These are phyloP conservation scores for Saccharomyces kudriavzevii DNA, from an alignment of 805 yeast species.

Conservation along the genomic window DNA sequence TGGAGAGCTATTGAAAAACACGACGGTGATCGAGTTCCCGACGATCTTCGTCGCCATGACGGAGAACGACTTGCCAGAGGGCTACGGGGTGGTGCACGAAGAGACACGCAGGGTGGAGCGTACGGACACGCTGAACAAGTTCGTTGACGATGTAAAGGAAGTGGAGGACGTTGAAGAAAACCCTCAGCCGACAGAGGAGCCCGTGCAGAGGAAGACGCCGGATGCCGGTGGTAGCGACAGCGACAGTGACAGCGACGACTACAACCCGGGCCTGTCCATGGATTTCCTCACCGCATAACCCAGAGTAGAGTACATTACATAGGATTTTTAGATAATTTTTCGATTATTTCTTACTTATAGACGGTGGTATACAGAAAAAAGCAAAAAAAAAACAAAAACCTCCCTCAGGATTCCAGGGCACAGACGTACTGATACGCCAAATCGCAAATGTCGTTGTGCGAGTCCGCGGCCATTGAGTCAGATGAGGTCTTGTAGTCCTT, in stretches of 20 bases:
- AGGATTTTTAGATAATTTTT: constrained; percentile 51
- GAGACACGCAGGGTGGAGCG: constrained; percentile 3
- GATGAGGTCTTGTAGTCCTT: constrained; percentile 17
- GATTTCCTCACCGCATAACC: constrained; percentile 42
- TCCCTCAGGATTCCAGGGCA: constrained; percentile 18
- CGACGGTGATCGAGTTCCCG: constrained; percentile 70
- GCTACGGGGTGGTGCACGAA: constrained; percentile 22
- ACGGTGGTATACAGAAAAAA: background rate
- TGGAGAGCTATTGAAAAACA: constrained; percentile 44
- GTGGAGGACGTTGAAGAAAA: constrained; percentile 9
- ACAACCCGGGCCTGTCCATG: constrained; percentile 21
- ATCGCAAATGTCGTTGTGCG: constrained; percentile 14
- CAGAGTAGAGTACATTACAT: constrained; percentile 57
- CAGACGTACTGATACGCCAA: constrained; percentile 26
- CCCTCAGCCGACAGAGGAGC: constrained; percentile 7
- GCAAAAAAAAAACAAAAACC: background rate
- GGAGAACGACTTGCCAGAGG: constrained; percentile 20
- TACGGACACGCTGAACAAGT: background rate
- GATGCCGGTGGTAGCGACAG: constrained; percentile 14
- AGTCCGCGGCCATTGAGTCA: constrained; percentile 11
- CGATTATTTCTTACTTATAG: constrained; percentile 9
- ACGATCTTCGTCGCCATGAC: constrained; percentile 43
- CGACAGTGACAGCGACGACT: constrained; percentile 14
- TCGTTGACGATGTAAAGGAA: constrained; percentile 1
- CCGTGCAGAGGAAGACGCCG: background rate